A percentile compares a stretch with the other conserved stretches of the same genome.
Evolutionary conservation across 1,139 yeast species (phyloP).

Genomic region (Lodderomyces beijingensis): DNA sequence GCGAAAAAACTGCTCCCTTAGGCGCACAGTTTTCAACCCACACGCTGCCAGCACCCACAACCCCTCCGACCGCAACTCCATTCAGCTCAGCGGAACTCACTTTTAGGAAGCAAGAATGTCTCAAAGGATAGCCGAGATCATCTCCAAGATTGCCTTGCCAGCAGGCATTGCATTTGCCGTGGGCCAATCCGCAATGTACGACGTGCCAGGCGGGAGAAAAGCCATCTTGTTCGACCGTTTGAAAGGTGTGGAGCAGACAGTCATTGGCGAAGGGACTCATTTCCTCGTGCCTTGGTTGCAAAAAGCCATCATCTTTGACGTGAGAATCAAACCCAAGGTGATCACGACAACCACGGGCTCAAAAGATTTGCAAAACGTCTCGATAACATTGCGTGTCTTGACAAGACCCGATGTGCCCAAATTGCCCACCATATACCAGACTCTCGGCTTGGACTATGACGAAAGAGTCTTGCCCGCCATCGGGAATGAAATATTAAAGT

Average conservation of each 20-base stretch:
- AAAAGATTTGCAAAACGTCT: conserved; percentile 93
- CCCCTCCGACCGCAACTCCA: not conserved
- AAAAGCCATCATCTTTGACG: conserved; percentile 84
- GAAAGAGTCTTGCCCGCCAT: conserved; percentile 96
- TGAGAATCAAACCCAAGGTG: conserved; percentile 85
- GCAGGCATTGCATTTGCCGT: conserved; percentile 63
- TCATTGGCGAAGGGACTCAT: conserved; percentile 96
- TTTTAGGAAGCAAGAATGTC: too few relatives aligned
- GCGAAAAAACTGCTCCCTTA: too few relatives aligned
- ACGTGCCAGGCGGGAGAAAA: conserved; percentile 92
- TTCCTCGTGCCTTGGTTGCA: conserved; percentile 96
- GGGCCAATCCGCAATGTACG: conserved; percentile 76
- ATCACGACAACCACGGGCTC: conserved; percentile 96
- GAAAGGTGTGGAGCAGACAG: conserved; percentile 79
- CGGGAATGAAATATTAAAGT: conserved; percentile 92
- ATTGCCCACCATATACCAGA: conserved; percentile 84
- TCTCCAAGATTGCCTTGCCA: conserved; percentile 59
- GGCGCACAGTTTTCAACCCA: too few relatives aligned
- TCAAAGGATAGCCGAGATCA: conserved; percentile 33
- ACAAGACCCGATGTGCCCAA: conserved; percentile 88
- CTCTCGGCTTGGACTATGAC: conserved; percentile 90
- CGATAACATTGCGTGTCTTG: conserved; percentile 85
- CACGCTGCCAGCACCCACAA: conserved; percentile 1
- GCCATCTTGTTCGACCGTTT: conserved; percentile 94
- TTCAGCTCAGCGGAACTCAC: not conserved